Base-by-base conservation (phyloP, 2,329 filamentous ascomycete genomes). In the Colletotrichum cordylinicola region DNA sequence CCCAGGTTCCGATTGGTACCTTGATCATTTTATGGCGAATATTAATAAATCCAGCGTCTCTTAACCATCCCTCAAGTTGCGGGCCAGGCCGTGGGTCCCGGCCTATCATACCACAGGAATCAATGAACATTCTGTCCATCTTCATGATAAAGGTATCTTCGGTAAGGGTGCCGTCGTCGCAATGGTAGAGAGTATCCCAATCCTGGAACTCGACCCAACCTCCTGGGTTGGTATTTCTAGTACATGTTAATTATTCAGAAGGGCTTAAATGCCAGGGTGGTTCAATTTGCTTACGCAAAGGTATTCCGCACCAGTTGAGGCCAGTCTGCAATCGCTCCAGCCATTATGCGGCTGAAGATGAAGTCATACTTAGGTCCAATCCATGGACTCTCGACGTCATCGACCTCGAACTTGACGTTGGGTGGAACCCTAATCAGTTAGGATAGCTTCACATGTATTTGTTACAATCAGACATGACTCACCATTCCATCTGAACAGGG, bases 341-440 rank as follows among this genome's bases (percentile, higher is more conserved):
- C 55, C 68, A 77, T 68, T 18, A 24, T 68, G 8, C 75, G 68
- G 27, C 62, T 62, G 68, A 84, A 83, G 75, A 86, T 81, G 75
- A 79, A 83, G 74, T 82, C 81, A 72, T 83, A 84, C 58, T 79
- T 79, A 24, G 83, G 79, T 79, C 83, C 85, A 77, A 85, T 82
- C 85, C 85, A 87, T 13, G 81, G 78, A 24, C 89, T 86, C 80
- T 92, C 91, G 33, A 90, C 89, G 79, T 94, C 92, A 80, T 94
- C 92, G 31, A 94, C 88, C 70, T 92, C 87, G 78, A 94, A 94
- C 72, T 89, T 87, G 74, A 92, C 90, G 78, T 94, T 94, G 31
- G 87, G 89, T 0, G 94, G 94, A 1, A 95, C 78, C 79, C 67
- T 69, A n/a, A 8, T 16, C 13, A 2, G 0, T 65, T 15, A 67